Evolutionary conservation across 2,329 filamentous ascomycete species (phyloP).

Genomic region (Fusarium pseudograminearum): DNA sequence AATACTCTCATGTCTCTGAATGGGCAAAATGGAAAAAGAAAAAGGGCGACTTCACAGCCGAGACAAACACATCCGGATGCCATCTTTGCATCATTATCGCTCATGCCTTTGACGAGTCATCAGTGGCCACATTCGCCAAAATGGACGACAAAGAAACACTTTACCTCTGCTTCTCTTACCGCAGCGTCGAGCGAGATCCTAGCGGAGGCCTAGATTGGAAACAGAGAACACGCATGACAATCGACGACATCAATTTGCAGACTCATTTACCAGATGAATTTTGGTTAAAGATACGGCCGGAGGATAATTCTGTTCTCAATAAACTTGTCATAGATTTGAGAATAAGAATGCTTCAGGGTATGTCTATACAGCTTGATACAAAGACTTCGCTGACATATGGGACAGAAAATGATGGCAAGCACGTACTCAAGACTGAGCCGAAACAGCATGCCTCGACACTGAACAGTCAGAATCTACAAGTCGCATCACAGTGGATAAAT

Average conservation of each 20-base stretch:
- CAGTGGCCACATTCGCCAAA: background rate
- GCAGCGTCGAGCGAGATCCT: conserved; percentile 3
- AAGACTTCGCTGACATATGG: background rate
- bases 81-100: conserved; percentile 9
- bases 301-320: accelerated
- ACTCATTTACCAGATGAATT: background rate
- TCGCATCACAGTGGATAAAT: conserved; percentile 2
- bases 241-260: background rate
- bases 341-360: conserved; percentile 5
- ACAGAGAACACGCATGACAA: conserved; percentile 4
- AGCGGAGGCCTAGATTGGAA: background rate
- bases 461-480: background rate
- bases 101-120: background rate
- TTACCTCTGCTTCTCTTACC: conserved; percentile 1
- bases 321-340: background rate
- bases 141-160: background rate
- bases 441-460: background rate
- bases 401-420: background rate
- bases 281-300: background rate
- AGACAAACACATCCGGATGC: background rate
- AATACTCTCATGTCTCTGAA: accelerated
- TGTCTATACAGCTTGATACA: accelerated
- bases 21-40: conserved; percentile 14
- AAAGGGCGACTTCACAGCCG: background rate
- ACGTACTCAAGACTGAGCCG: background rate